Evolutionary conservation across 2,329 filamentous ascomycete genomes (phyloP).

Genomic region (Eutypa lata): DNA sequence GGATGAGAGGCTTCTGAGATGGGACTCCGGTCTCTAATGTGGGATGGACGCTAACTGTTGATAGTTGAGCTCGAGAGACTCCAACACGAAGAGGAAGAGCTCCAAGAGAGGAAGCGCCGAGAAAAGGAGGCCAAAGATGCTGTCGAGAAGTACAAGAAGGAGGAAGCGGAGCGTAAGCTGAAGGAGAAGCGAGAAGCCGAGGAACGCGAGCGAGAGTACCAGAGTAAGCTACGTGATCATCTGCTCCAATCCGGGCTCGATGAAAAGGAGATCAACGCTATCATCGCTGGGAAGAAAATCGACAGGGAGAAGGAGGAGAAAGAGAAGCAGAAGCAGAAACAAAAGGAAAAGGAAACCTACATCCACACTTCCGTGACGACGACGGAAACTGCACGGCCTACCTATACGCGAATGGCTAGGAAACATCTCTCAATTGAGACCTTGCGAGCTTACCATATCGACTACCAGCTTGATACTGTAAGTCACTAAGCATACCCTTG

Average conservation of each 20-base stretch:
- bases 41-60: background rate
- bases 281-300: constrained; percentile 41
- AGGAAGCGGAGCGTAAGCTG: constrained; percentile 44
- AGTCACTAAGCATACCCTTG: constrained; percentile 22
- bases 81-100: constrained; percentile 41
- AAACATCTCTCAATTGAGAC: constrained; percentile 62
- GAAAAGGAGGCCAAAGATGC: constrained; percentile 48
- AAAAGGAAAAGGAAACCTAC: constrained; percentile 13
- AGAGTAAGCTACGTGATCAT: constrained; percentile 54
- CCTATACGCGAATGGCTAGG: constrained; percentile 63
- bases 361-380: constrained; percentile 3
- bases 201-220: constrained; percentile 51
- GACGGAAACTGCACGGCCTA: constrained; percentile 38
- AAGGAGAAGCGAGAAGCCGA: constrained; percentile 47
- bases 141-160: constrained; percentile 49
- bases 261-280: constrained; percentile 56
- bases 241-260: constrained; percentile 56
- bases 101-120: constrained; percentile 40
- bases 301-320: constrained; percentile 49
- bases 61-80: constrained; percentile 45
- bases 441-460: constrained; percentile 50
- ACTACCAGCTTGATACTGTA: constrained; percentile 57
- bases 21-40: too few relatives aligned
- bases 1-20: too few relatives aligned
- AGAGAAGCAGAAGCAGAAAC: constrained; percentile 30